Percentiles rank a stretch among this genome's conserved stretches.
Conservation (phyloP, 2,329 filamentous ascomycete genomes). For the Nemania sp. region DNA sequence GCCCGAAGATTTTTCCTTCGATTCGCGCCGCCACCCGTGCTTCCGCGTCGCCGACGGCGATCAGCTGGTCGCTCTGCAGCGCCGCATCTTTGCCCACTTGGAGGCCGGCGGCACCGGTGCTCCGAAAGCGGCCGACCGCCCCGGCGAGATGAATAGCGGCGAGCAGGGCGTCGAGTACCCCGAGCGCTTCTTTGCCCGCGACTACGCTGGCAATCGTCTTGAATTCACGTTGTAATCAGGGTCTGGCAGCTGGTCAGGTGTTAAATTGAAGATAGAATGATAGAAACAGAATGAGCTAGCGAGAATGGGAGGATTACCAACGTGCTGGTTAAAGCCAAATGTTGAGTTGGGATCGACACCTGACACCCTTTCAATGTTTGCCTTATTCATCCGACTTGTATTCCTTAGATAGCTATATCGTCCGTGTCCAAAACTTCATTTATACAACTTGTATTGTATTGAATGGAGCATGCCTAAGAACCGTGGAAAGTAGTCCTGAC, state of each 20-base stretch:
- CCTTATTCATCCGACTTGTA: too few species aligned
- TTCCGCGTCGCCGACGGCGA: constrained; percentile 55
- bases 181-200: constrained; percentile 62
- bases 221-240: constrained; percentile 52
- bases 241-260: too few species aligned
- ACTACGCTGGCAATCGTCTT: constrained; percentile 57
- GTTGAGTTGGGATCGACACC: too few species aligned
- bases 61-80: constrained; percentile 51
- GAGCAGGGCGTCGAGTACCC: constrained; percentile 62
- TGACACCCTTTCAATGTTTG: too few species aligned
- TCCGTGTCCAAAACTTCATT: too few species aligned
- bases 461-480: too few species aligned
- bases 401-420: too few species aligned
- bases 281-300: too few species aligned
- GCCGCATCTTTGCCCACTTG: constrained; percentile 56
- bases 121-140: constrained; percentile 57
- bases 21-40: constrained; percentile 59
- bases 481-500: too few species aligned
- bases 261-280: not conserved
- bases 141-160: constrained; percentile 49
- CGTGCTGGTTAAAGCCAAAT: too few species aligned
- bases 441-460: too few species aligned
- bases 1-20: constrained; percentile 36
- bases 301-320: too few species aligned
- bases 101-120: constrained; percentile 51